A percentile compares a stretch with the other conserved stretches of the same genome.
Conservation (phyloP, 805 yeast genomes). For the Myxozyma mucilagina region DNA sequence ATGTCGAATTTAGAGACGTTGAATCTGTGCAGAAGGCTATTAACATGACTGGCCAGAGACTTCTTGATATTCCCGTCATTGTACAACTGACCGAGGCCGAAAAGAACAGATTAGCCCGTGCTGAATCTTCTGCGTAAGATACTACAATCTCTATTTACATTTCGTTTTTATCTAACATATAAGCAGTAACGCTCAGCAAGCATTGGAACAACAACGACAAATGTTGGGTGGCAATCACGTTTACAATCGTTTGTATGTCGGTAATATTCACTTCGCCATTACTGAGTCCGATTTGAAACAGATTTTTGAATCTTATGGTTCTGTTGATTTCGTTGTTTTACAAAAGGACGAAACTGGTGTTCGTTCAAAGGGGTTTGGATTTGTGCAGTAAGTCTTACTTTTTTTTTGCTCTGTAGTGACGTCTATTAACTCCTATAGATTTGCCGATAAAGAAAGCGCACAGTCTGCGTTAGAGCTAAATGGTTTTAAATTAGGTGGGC, state of each 20-base stretch:
- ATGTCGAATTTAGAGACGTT: conserved; percentile 39
- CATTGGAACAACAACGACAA: conserved; percentile 28
- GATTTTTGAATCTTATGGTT: conserved; percentile 69
- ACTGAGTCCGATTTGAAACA: conserved; percentile 71
- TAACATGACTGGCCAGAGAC: conserved; percentile 39
- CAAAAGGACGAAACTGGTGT: conserved; percentile 80
- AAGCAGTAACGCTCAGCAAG: conserved; percentile 28
- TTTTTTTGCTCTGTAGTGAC: not conserved
- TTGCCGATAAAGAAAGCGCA: conserved; percentile 31
- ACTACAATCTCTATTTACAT: not conserved
- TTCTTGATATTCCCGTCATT: conserved; percentile 41
- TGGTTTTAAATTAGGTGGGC: conserved; percentile 38
- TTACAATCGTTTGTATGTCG: conserved; percentile 37
- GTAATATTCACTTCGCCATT: conserved; percentile 39
- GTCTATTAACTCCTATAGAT: conserved; percentile 2
- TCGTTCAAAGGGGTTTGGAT: conserved; percentile 84
- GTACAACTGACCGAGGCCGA: conserved; percentile 42
- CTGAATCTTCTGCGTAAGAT: conserved; percentile 31
- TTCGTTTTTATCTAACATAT: not conserved
- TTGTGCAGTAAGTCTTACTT: conserved; percentile 52
- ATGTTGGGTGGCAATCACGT: conserved; percentile 15
- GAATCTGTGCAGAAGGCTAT: conserved; percentile 39
- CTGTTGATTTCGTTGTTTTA: conserved; percentile 75
- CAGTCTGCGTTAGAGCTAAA: conserved; percentile 37
- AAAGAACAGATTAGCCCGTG: conserved; percentile 37